Evolutionary conservation across 2,329 filamentous ascomycete genomes (phyloP).

Genomic region (Hymenoscyphus occultus): DNA sequence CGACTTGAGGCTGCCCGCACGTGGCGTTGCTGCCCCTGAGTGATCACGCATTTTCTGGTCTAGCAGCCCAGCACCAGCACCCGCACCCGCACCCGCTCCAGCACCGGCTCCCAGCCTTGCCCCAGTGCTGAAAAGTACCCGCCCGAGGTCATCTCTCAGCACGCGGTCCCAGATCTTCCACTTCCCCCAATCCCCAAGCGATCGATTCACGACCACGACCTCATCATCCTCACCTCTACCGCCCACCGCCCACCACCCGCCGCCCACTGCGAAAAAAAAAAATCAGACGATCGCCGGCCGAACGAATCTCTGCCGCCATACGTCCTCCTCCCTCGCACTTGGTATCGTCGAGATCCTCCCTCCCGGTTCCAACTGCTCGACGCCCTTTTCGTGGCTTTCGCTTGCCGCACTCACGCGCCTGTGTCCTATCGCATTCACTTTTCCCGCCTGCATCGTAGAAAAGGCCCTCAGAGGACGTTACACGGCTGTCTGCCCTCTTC

Average conservation of each 20-base stretch:
- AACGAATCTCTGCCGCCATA: constrained; percentile 5
- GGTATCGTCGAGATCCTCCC: background rate
- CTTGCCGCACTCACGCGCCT: constrained; percentile 27
- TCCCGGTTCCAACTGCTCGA: constrained; percentile 8
- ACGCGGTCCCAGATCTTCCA: background rate
- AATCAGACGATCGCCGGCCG: background rate
- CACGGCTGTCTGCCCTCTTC: constrained; percentile 17
- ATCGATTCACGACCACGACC: constrained; percentile 2
- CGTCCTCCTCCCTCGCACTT: background rate
- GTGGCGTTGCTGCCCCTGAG: constrained; percentile 3
- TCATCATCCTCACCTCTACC: background rate
- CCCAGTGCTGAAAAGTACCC: constrained; percentile 7
- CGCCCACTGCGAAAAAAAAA: constrained; percentile 1
- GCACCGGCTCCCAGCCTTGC: background rate
- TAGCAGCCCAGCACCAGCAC: background rate
- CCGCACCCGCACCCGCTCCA: background rate
- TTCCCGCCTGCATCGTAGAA: constrained; percentile 14
- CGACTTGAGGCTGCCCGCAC: background rate
- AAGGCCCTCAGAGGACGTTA: constrained; percentile 17
- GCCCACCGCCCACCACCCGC: background rate
- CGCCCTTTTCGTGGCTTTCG: constrained; percentile 18
- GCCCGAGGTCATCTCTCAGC: background rate
- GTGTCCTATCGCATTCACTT: constrained; percentile 24
- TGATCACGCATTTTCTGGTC: background rate
- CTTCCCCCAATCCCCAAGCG: background rate